A percentile compares a stretch with the other conserved stretches of the same genome.
Conservation (phyloP, 2,329 filamentous ascomycete genomes). For the Talaromyces sp. region DNA sequence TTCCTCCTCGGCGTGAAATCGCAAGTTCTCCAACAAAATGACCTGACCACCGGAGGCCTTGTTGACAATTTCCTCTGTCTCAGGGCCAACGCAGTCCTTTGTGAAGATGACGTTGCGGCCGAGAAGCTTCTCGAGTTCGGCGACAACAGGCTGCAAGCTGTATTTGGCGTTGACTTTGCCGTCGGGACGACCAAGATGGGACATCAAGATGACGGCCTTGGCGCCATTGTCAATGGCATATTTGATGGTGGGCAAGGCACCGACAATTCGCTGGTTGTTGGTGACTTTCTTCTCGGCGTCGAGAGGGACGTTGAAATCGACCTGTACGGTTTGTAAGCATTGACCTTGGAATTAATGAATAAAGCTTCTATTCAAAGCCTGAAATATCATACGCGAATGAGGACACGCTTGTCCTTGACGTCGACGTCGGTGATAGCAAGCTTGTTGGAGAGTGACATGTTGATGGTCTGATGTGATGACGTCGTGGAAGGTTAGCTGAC, state of each 20-base stretch:
- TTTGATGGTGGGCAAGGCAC: constrained; percentile 92
- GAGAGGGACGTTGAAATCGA: constrained; percentile 99
- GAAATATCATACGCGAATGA: constrained; percentile 71
- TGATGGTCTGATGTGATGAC: constrained; percentile 7
- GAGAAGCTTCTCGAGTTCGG: constrained; percentile 87
- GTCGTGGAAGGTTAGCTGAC: constrained; percentile 3
- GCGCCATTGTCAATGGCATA: constrained; percentile 85
- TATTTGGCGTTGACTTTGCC: constrained; percentile 88
- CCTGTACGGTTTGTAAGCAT: constrained; percentile 51
- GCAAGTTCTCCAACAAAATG: constrained; percentile 92
- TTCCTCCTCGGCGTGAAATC: constrained; percentile 98
- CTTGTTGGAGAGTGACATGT: constrained; percentile 98
- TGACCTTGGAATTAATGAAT: not conserved
- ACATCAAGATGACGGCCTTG: constrained; percentile 95
- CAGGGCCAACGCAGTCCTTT: constrained; percentile 82
- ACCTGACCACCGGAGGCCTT: constrained; percentile 77
- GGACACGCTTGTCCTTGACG: constrained; percentile 95
- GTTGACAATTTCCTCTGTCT: constrained; percentile 87
- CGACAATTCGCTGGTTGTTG: constrained; percentile 97
- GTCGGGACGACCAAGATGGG: constrained; percentile 93
- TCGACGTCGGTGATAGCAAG: constrained; percentile 94
- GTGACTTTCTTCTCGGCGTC: constrained; percentile 90
- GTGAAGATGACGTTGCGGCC: constrained; percentile 82
- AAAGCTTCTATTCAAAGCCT: constrained; percentile 19
- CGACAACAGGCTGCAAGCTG: constrained; percentile 86